Evolutionary conservation across 148 eudicot genomes (phyloP).

Genomic region (Rhododendron ovatum): DNA sequence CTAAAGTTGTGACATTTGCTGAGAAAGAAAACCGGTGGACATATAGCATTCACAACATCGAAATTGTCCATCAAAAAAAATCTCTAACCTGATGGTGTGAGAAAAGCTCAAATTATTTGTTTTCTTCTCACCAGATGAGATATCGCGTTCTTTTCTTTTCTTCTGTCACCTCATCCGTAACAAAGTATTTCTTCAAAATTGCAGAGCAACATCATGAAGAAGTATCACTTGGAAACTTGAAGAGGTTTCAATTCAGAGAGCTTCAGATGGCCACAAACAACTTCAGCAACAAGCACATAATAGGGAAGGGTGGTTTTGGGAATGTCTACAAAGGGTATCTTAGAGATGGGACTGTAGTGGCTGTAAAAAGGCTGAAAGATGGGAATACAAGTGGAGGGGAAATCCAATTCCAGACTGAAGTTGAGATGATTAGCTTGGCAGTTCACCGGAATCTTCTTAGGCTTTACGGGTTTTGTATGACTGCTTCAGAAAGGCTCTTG

Average conservation of each 20-base stretch:
- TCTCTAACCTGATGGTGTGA: background rate
- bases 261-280: constrained; percentile 81
- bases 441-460: constrained; percentile 87
- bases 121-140: background rate
- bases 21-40: background rate
- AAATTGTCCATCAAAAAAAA: background rate
- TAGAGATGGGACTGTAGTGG: constrained; percentile 71
- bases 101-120: background rate
- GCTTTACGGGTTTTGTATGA: constrained; percentile 86
- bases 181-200: background rate
- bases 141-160: background rate
- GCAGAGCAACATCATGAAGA: constrained; percentile 72
- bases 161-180: background rate
- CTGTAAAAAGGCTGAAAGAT: constrained; percentile 90
- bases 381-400: constrained; percentile 75
- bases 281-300: constrained; percentile 82
- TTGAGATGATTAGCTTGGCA: constrained; percentile 95
- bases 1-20: background rate
- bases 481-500: constrained; percentile 64
- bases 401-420: constrained; percentile 95
- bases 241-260: constrained; percentile 71
- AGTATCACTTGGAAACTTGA: constrained; percentile 79
- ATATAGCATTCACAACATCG: background rate
- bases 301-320: constrained; percentile 94
- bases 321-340: constrained; percentile 83